These are phyloP conservation scores for Sclerotinia minor DNA, from an alignment of 2,329 filamentous ascomycete species.

Conservation along the genomic window DNA sequence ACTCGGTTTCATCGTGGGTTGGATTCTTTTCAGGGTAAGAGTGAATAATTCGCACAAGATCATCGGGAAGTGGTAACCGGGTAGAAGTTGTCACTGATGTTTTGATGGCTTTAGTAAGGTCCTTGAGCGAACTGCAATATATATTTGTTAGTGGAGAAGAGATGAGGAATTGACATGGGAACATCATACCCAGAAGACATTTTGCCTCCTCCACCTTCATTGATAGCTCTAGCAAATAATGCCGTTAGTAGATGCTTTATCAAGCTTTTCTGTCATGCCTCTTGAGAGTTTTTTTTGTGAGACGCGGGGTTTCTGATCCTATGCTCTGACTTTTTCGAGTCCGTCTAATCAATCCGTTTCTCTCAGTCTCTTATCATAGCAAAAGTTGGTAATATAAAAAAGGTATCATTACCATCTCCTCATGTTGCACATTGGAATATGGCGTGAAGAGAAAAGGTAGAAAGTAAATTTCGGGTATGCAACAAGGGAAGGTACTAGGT, in stretches of 20 bases:
- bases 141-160: slow-evolving; percentile 6
- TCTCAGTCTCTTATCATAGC: slow-evolving; percentile 1
- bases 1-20: slow-evolving; percentile 64
- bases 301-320: not conserved
- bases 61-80: slow-evolving; percentile 63
- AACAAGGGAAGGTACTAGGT: slow-evolving; percentile 1
- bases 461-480: not conserved
- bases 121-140: slow-evolving; percentile 48
- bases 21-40: slow-evolving; percentile 68
- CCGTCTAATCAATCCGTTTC: not conserved
- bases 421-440: not conserved
- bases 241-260: slow-evolving; percentile 6
- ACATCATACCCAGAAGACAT: slow-evolving; percentile 27
- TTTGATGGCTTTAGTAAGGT: slow-evolving; percentile 59
- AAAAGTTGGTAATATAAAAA: not conserved
- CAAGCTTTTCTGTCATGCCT: slow-evolving; percentile 19
- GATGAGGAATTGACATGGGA: not conserved
- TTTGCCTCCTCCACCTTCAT: slow-evolving; percentile 16
- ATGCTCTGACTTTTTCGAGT: not conserved
- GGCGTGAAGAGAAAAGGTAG: not conserved
- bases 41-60: slow-evolving; percentile 61
- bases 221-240: slow-evolving; percentile 13
- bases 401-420: not conserved
- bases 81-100: slow-evolving; percentile 51
- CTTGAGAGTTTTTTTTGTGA: not conserved